phyloP scores from a whole-genome alignment of 306 rosid genomes.

The Amphicarpaea edgeworthii region DNA sequence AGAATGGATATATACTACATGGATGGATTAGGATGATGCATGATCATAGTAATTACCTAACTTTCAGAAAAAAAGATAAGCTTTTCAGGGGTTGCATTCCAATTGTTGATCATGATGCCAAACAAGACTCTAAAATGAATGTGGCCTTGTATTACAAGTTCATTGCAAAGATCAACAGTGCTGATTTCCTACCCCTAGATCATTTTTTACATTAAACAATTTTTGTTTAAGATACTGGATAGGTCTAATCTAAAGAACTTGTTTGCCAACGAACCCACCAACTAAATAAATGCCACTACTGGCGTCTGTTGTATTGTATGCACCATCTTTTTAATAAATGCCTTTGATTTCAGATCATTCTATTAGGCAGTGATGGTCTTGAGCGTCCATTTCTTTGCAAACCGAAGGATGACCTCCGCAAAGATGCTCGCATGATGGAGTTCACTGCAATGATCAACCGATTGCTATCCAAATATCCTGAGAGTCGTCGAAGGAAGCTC shows the following conservation, averaged over 20 bases:
- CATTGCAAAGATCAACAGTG: conserved; percentile 17
- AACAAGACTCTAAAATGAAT: not conserved
- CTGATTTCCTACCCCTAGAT: conserved; percentile 12
- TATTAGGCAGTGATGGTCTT: conserved; percentile 93
- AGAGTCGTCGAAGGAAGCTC: conserved; percentile 92
- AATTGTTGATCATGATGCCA: not conserved
- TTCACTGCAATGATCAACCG: conserved; percentile 94
- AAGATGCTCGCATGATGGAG: conserved; percentile 99
- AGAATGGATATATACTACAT: conserved; percentile 19
- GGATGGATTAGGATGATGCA: conserved; percentile 24
- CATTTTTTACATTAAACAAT: conserved; percentile 19
- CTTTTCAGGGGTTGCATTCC: conserved; percentile 30
- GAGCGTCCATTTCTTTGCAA: conserved; percentile 91
- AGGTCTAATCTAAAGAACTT: conserved; percentile 12
- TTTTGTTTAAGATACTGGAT: conserved; percentile 25
- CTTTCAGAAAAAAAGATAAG: conserved; percentile 3
- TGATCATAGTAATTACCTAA: not conserved
- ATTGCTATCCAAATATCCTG: conserved; percentile 91
- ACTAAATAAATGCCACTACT: conserved; percentile 15
- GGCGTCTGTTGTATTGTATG: conserved; percentile 23
- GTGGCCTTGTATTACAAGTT: conserved; percentile 14
- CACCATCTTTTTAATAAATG: conserved; percentile 40
- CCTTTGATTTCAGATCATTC: conserved; percentile 72
- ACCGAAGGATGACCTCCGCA: conserved; percentile 98
- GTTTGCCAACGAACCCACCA: conserved; percentile 28